Percentiles rank a stretch among this genome's conserved stretches.
Evolutionary conservation across 768 basidiomycete species (phyloP).

Genomic region (Nevesoporus exiguus): DNA sequence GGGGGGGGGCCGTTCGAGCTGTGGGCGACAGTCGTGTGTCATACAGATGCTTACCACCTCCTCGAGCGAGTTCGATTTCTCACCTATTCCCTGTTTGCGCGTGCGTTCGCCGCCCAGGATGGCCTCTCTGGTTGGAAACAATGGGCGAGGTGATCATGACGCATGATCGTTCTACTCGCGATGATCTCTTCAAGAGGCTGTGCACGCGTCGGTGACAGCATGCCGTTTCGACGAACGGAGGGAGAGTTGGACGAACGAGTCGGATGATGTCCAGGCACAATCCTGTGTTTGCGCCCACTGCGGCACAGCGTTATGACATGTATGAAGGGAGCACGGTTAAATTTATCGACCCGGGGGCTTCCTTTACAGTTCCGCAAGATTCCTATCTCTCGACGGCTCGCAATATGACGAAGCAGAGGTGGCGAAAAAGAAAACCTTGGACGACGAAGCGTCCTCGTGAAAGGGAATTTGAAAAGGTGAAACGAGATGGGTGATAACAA

Average conservation of each 20-base stretch:
- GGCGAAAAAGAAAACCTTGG: not conserved
- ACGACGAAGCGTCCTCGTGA: not conserved
- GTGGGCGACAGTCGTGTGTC: no score
- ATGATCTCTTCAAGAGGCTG: not conserved
- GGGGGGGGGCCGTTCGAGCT: no score
- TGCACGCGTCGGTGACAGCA: not conserved
- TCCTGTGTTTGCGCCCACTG: not conserved
- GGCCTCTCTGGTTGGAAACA: no score
- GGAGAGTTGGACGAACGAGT: constrained; percentile 6
- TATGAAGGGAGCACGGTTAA: not conserved
- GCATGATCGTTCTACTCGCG: not conserved
- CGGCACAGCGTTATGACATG: not conserved
- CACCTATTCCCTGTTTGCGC: no score
- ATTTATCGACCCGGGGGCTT: not conserved
- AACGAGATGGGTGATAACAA: not conserved
- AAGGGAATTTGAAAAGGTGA: constrained; percentile 1
- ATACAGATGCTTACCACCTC: no score
- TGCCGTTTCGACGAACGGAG: not conserved
- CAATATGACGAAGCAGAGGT: no score
- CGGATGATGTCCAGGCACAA: not conserved
- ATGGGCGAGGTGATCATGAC: no score
- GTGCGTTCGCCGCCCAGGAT: no score
- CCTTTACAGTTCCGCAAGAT: not conserved
- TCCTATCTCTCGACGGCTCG: not conserved
- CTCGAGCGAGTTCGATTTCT: no score